Base-by-base conservation (phyloP, 2,329 filamentous ascomycete genomes). In the Pseudogymnoascus sp. region DNA sequence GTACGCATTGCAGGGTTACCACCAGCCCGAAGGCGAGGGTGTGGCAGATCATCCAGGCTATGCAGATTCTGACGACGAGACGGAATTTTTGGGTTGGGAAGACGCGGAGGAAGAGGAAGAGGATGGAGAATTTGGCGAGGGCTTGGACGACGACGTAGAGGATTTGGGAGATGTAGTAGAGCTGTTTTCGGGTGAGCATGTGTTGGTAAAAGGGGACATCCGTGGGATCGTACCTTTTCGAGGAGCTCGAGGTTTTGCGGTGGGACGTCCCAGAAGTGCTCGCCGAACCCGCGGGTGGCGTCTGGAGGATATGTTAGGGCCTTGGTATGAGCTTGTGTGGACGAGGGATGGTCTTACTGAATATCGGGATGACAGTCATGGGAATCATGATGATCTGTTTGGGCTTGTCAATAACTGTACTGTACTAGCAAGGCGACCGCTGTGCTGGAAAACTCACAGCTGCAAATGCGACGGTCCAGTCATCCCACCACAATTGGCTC, bases 401-500 rank as follows among this genome's bases (percentile, higher is more conserved):
- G 31, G 45, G 38, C 14, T 59, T 55, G 43, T 43, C 60, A 55
- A 23, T 23, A 5, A 9, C 11, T 25, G 21, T 35, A 31, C 25
- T 12, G 16, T n/a, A 14, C 40, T 18, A 18, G 18, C 23, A 16
- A 16, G n/a, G 8, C 14, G 6, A 35, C 2, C 2, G 12, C 5
- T 8, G 16, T 33, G 49, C 9, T 33, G 7, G 12, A n/a, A 21
- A 66, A 66, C 66, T 63, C 38, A 67, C 66, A 9, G 60, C 60
- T 14, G 65, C 28, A 9, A 64, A 5, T 11, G 62, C 38, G 5
- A 67, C 21, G 4, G 62, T 55, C 62, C 62, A 65, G 40, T 68
- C 67, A 65, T 69, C 67, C 61, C 62, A 67, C 63, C 65, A 66
- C 5, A 68, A 23, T 14, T 23, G 59, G 16, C 43, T 37, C 14